Percentiles rank a stretch among this genome's conserved stretches.
phyloP scores from a whole-genome alignment of 129 eudicot genomes.

The Flaveria ramosissima region DNA sequence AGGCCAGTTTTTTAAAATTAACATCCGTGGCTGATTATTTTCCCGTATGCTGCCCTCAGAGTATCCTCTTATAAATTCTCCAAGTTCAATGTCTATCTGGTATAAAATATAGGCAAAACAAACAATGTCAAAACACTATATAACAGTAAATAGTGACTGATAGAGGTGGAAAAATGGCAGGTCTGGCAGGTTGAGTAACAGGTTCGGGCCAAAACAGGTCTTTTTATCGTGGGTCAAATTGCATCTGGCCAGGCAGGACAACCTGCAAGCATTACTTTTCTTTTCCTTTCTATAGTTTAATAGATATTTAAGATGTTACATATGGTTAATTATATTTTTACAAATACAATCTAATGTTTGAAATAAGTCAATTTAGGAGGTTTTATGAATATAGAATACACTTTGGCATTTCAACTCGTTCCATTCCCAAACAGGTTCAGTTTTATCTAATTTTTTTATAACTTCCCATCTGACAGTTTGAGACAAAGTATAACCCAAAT shows the following conservation, averaged over 20 bases:
- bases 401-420: neutral
- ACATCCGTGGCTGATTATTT: conserved; percentile 66
- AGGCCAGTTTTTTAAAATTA: conserved; percentile 94
- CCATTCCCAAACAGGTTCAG: neutral
- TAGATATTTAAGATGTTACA: neutral
- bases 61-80: conserved; percentile 88
- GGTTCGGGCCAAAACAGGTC: neutral
- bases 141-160: neutral
- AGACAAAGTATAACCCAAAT: conserved; percentile 9
- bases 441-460: neutral
- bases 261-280: neutral
- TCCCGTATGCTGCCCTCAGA: conserved; percentile 71
- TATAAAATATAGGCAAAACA: conserved; percentile 34
- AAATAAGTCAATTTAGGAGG: neutral
- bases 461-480: neutral
- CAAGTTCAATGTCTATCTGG: conserved; percentile 79
- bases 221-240: neutral
- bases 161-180: neutral
- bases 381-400: neutral
- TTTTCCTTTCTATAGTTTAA: neutral
- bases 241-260: neutral
- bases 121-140: conserved; percentile 3
- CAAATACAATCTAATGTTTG: neutral
- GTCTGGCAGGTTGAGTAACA: neutral
- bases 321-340: neutral